Percentiles rank a stretch among this genome's conserved stretches.
phyloP scores from a whole-genome alignment of 257 asterid genomes.

The Solanum dulcamara region DNA sequence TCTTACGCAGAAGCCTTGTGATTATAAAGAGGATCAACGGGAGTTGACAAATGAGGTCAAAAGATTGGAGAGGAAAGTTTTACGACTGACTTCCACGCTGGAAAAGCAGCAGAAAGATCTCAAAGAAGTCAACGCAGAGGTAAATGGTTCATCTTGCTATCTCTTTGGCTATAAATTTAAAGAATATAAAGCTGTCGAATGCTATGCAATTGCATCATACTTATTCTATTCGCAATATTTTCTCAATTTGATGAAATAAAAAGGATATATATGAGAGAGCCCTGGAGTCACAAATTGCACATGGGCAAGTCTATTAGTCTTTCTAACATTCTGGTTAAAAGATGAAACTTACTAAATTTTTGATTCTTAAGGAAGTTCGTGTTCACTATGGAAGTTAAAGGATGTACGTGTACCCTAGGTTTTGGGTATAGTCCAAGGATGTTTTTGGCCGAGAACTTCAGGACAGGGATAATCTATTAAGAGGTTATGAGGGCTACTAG shows the following conservation, averaged over 20 bases:
- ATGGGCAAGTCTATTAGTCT: background rate
- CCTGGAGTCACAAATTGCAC: background rate
- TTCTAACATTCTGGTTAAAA: background rate
- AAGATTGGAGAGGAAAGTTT: constrained; percentile 64
- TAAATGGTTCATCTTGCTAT: constrained; percentile 4
- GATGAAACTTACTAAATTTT: background rate
- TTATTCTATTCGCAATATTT: background rate
- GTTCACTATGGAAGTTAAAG: background rate
- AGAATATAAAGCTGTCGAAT: background rate
- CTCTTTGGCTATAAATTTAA: background rate
- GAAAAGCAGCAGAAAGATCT: constrained; percentile 51
- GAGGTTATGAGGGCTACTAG: background rate
- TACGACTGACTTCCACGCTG: constrained; percentile 48
- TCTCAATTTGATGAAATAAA: background rate
- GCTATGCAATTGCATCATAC: background rate
- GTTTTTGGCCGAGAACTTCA: background rate
- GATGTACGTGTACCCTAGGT: background rate
- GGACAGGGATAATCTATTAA: background rate
- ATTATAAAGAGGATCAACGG: constrained; percentile 26
- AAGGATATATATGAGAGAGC: background rate
- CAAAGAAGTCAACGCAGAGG: constrained; percentile 49
- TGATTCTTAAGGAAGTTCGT: background rate
- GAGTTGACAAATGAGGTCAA: constrained; percentile 52
- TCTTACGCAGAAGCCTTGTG: constrained; percentile 35
- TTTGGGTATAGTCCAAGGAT: background rate